phyloP scores from a whole-genome alignment of 2,329 filamentous ascomycete genomes.

The Aphanoascus verrucosus region DNA sequence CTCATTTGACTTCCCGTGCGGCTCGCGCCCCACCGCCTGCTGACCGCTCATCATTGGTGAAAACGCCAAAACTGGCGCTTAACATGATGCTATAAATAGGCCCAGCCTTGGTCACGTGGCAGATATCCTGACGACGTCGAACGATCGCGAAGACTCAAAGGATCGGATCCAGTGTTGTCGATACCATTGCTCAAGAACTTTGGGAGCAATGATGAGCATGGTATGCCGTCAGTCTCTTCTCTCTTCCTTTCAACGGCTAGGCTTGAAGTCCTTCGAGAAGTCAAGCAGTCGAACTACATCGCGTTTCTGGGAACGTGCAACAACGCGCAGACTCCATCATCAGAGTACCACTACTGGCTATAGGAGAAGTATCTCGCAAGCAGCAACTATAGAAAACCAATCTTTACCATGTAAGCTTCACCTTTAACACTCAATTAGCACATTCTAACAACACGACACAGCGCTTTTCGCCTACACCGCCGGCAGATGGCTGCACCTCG shows the following conservation, averaged over 20 bases:
- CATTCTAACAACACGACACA: constrained; percentile 12
- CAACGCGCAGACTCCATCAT: constrained; percentile 3
- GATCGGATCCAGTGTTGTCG: too few relatives aligned
- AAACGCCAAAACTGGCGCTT: too few relatives aligned
- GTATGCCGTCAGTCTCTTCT: constrained; percentile 5
- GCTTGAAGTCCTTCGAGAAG: constrained; percentile 3
- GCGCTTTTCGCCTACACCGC: constrained; percentile 24
- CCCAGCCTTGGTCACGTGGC: too few relatives aligned
- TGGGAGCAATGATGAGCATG: constrained; percentile 4
- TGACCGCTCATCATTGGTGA: too few relatives aligned
- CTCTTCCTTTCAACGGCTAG: neutral
- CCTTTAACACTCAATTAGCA: neutral
- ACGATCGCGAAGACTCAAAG: too few relatives aligned
- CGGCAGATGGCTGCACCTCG: constrained; percentile 31
- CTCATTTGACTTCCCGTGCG: too few relatives aligned
- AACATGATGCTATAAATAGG: too few relatives aligned
- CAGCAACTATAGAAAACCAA: constrained; percentile 1
- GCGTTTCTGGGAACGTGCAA: neutral
- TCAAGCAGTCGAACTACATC: neutral
- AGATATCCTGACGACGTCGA: too few relatives aligned
- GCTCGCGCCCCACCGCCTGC: too few relatives aligned
- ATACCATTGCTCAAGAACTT: too few relatives aligned
- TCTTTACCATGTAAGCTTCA: constrained; percentile 12
- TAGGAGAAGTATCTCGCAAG: neutral
- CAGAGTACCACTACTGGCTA: neutral